Percentiles rank a stretch among this genome's conserved stretches.
phyloP scores from a whole-genome alignment of 768 basidiomycete genomes.

The Mycena pura region DNA sequence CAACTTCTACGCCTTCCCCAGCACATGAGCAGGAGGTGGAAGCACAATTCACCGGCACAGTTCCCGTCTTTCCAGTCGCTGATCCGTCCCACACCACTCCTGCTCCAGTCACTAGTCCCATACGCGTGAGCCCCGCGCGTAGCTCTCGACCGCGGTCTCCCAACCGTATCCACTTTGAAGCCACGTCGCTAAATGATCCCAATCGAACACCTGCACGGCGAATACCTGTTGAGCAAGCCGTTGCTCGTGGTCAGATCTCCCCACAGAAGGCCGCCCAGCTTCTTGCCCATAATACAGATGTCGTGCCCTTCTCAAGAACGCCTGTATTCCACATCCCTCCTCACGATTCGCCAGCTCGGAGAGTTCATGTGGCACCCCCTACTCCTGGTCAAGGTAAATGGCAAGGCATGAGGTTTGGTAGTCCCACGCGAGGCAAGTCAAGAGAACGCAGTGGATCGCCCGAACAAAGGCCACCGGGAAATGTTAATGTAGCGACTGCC shows the following conservation, averaged over 20 bases:
- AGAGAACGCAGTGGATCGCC: slow-evolving; percentile 43
- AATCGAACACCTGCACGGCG: slow-evolving; percentile 68
- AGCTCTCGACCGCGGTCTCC: slow-evolving; percentile 36
- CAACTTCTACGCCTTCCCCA: slow-evolving; percentile 29
- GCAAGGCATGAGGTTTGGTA: slow-evolving; percentile 35
- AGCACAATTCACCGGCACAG: slow-evolving; percentile 9
- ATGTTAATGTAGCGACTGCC: slow-evolving; percentile 2
- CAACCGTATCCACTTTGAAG: slow-evolving; percentile 39
- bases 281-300: slow-evolving; percentile 32
- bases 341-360: slow-evolving; percentile 49
- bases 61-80: slow-evolving; percentile 14
- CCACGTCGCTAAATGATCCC: slow-evolving; percentile 40
- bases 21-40: slow-evolving; percentile 24
- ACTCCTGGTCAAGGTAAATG: slow-evolving; percentile 39
- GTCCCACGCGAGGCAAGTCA: slow-evolving; percentile 31
- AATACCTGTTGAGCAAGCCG: slow-evolving; percentile 60
- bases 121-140: slow-evolving; percentile 18
- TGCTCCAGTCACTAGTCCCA: slow-evolving; percentile 24
- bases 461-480: slow-evolving; percentile 39
- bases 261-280: slow-evolving; percentile 51
- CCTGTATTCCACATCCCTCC: slow-evolving; percentile 39
- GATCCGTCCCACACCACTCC: slow-evolving; percentile 8
- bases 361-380: slow-evolving; percentile 47
- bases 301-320: slow-evolving; percentile 22
- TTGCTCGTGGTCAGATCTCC: slow-evolving; percentile 57